Evolutionary conservation across 148 eudicot species (phyloP).

Genomic region (Silene uniflora): DNA sequence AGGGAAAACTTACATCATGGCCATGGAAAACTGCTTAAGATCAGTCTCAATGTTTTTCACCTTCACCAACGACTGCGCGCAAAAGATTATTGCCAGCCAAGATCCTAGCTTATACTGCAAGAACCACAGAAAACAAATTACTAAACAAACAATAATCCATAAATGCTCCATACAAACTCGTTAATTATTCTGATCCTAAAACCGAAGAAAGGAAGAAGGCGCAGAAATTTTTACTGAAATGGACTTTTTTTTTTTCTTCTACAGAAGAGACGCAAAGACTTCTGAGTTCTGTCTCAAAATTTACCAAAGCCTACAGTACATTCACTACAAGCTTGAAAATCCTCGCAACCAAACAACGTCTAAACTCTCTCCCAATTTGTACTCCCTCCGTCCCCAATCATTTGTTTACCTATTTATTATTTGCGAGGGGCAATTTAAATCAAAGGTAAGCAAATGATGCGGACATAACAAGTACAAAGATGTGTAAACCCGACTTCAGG

Average conservation of each 20-base stretch:
- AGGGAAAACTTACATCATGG: constrained; percentile 67
- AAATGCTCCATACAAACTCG: neutral
- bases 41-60: constrained; percentile 90
- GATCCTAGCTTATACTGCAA: constrained; percentile 89
- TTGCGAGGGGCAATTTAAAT: no score
- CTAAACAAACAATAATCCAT: neutral
- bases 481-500: no score
- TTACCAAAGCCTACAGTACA: neutral
- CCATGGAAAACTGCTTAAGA: constrained; percentile 91
- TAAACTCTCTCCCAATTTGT: neutral
- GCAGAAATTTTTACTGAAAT: neutral
- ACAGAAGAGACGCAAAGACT: neutral
- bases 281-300: neutral
- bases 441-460: no score
- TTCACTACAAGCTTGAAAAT: neutral
- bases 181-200: neutral
- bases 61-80: constrained; percentile 80
- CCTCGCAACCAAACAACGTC: neutral
- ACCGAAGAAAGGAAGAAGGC: neutral
- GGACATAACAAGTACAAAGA: no score
- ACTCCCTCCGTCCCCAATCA: no score
- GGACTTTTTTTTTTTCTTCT: neutral
- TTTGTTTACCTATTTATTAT: no score
- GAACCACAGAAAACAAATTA: neutral
- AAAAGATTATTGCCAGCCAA: constrained; percentile 84